A percentile compares a stretch with the other conserved stretches of the same genome.
Evolutionary conservation across 495 filamentous ascomycete genomes (phyloP).

Genomic region (Xylaria cubensis): DNA sequence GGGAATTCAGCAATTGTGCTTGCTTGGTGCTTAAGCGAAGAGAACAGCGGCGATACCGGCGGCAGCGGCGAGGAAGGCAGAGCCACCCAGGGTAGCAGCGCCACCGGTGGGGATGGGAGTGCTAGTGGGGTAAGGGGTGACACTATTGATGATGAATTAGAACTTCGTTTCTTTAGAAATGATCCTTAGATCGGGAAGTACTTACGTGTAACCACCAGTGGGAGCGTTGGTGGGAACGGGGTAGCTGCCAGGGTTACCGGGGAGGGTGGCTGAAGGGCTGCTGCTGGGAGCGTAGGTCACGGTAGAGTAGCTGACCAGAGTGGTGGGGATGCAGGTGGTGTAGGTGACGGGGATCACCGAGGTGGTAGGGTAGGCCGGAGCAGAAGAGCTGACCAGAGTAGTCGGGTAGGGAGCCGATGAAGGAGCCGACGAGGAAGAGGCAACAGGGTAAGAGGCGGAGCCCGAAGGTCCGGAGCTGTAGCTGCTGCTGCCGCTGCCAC

Average conservation of each 20-base stretch:
- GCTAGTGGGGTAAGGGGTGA: slow-evolving; percentile 38
- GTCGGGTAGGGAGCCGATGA: slow-evolving; percentile 34
- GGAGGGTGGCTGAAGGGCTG: slow-evolving; percentile 30
- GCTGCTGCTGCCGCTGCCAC: slow-evolving; percentile 17
- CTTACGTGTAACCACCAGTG: slow-evolving; percentile 39
- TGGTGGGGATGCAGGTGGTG: slow-evolving; percentile 43
- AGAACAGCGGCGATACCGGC: slow-evolving; percentile 59
- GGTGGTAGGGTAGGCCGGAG: slow-evolving; percentile 40
- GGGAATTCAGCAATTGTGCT: slow-evolving; percentile 24
- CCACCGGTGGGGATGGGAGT: slow-evolving; percentile 52
- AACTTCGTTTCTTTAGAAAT: not conserved
- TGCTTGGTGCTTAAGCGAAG: slow-evolving; percentile 54
- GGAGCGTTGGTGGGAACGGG: slow-evolving; percentile 42
- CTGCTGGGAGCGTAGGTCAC: slow-evolving; percentile 50
- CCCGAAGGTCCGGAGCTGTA: slow-evolving; percentile 9
- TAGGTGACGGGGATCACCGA: slow-evolving; percentile 55
- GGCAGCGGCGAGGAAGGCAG: slow-evolving; percentile 54
- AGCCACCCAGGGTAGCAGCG: slow-evolving; percentile 52
- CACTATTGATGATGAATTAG: slow-evolving; percentile 29
- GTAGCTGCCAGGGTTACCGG: slow-evolving; percentile 36
- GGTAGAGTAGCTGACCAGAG: slow-evolving; percentile 60
- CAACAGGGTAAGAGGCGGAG: slow-evolving; percentile 12
- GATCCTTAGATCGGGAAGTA: slow-evolving; percentile 13
- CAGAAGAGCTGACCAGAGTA: slow-evolving; percentile 29
- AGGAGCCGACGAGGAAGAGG: slow-evolving; percentile 22